A percentile compares a stretch with the other conserved stretches of the same genome.
These are phyloP conservation scores for Aspergillus calidoustus DNA, from an alignment of 2,329 filamentous ascomycete genomes.

Conservation along the genomic window DNA sequence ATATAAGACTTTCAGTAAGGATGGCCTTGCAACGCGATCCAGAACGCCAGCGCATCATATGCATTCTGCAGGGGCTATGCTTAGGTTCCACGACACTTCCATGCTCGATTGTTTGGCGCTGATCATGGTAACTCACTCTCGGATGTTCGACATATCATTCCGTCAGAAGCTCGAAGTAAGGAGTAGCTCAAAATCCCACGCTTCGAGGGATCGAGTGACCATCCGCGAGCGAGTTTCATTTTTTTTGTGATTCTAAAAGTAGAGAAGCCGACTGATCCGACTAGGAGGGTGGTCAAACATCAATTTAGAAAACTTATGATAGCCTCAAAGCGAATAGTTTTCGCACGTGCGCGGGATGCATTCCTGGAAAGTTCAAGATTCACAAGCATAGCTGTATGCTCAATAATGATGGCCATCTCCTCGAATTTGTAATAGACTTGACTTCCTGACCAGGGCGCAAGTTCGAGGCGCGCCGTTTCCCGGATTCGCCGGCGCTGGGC, in stretches of 20 bases:
- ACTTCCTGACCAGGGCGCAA: not conserved
- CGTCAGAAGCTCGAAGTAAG: not conserved
- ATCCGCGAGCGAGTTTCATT: not conserved
- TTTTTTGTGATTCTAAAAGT: not conserved
- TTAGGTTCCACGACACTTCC: not conserved
- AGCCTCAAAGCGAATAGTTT: not conserved
- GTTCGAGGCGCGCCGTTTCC: not conserved
- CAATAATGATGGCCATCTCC: not conserved
- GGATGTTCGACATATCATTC: not conserved
- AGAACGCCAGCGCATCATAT: not conserved
- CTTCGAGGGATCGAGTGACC: not conserved
- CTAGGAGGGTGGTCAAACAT: not conserved
- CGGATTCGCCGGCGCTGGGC: slow-evolving; percentile 1
- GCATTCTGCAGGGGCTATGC: not conserved
- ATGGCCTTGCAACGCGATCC: not conserved
- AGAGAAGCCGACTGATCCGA: slow-evolving; percentile 2
- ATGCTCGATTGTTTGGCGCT: not conserved
- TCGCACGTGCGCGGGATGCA: not conserved
- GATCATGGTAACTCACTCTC: not conserved
- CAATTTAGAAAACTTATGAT: not conserved
- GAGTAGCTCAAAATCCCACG: not conserved
- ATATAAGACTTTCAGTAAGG: not conserved
- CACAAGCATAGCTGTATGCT: not conserved
- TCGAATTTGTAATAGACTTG: not conserved
- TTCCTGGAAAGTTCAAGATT: not conserved